Evolutionary conservation across 2,329 filamentous ascomycete genomes (phyloP), one percentile per base, ranked within the genome.

Genomic region (Graphiopsis chlorocephala): DNA sequence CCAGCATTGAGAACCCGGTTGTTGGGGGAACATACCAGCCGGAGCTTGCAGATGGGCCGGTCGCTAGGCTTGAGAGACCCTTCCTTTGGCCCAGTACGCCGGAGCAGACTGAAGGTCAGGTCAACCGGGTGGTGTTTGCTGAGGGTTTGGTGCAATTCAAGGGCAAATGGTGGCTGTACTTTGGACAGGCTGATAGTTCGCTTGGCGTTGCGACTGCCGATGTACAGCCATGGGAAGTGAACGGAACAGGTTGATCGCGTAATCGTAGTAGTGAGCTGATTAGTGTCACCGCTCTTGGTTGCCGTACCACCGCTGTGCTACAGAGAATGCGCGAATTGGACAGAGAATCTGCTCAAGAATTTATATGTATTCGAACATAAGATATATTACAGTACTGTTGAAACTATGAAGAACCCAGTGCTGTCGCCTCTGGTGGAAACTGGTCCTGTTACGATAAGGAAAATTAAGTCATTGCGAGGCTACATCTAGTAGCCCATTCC

Each of bases 101-200:
- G 15, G 66, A 72, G 25, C 73, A 76, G 69, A 66, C 72, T 20
- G 63, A 71, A 25, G 74, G 74, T 20, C 73, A 75, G 62, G 74
- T 76, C 7, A 70, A 74, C 66, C 68, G 71, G 31, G 74, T 76
- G 20, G 70, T 74, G 2, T 76, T 76, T 65, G 69, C 68, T 28
- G 74, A 76, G 61, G 74, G 73, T n/a, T 61, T 76, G 59, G 73
- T 75, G 23, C 73, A 76, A 59, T 75, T 74, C 55, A 68, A 70
- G 50, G 72, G 73, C 4, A 69, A 72, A 55, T 76, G 73, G 74
- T 72, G 72, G 28, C 61, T 76, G 65, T 75, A 75, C 62, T 75
- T 73, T 66, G 74, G 74, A 15, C 68, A 72, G 56, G 72, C 69
- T 20, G 72, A 75, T 61, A 64, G 63, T 31, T 64, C 56, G 42